Percentiles rank a stretch among this genome's conserved stretches.
phyloP scores from a whole-genome alignment of 2,329 filamentous ascomycete genomes.

The Diaporthe caulivora region DNA sequence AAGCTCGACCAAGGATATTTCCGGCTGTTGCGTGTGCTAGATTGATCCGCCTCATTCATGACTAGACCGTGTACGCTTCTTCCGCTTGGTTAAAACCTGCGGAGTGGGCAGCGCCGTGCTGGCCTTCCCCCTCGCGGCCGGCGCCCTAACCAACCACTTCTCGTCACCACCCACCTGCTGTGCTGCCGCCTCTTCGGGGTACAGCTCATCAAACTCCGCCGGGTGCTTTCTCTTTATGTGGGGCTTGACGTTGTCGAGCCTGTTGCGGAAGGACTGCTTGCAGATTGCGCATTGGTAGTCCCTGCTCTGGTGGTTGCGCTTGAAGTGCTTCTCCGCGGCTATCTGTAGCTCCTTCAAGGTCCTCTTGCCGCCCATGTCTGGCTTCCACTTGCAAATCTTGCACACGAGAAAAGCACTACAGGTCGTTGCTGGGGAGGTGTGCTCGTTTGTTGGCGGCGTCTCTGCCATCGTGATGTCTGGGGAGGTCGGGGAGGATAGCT shows the following conservation, averaged over 20 bases:
- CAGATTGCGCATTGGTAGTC: neutral
- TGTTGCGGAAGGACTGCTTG: neutral
- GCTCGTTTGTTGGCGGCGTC: too few species aligned
- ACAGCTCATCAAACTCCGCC: neutral
- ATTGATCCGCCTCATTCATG: neutral
- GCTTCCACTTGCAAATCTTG: neutral
- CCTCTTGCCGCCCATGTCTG: neutral
- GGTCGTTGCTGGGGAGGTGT: fast-evolving
- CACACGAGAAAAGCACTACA: neutral
- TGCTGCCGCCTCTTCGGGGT: neutral
- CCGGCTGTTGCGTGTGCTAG: neutral
- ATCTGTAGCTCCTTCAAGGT: neutral
- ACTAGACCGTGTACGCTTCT: neutral
- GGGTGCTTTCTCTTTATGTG: slow-evolving; percentile 2
- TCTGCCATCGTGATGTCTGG: neutral
- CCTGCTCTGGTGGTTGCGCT: neutral
- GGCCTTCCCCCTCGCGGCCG: neutral
- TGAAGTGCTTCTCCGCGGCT: slow-evolving; percentile 21
- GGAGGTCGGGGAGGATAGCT: neutral
- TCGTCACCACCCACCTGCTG: neutral
- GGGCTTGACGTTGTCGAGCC: slow-evolving; percentile 19
- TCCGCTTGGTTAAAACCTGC: neutral
- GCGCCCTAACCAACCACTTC: neutral
- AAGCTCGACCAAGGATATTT: neutral
- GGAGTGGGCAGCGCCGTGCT: neutral